phyloP scores from a whole-genome alignment of 305 asterid genomes.

The Nicotiana rustica region DNA sequence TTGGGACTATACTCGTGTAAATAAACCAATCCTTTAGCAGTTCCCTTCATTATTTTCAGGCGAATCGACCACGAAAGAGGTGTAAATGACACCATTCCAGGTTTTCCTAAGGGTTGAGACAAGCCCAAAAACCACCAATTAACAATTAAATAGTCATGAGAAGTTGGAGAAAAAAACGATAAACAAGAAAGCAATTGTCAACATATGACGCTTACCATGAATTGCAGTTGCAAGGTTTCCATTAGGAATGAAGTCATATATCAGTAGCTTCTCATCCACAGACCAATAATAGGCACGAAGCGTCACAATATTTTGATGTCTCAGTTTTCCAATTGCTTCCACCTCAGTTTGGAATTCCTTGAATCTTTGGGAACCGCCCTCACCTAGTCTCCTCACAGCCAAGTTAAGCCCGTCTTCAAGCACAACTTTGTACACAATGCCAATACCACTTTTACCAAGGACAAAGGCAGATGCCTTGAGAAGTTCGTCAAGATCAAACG shows the following conservation, averaged over 20 bases:
- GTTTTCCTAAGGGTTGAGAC: conserved; percentile 61
- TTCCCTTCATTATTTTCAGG: conserved; percentile 82
- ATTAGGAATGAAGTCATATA: conserved; percentile 73
- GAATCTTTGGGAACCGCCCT: conserved; percentile 88
- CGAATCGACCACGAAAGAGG: conserved; percentile 78
- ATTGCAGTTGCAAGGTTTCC: conserved; percentile 80
- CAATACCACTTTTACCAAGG: conserved; percentile 86
- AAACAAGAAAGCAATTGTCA: neutral
- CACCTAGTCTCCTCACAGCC: conserved; percentile 92
- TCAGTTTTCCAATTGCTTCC: conserved; percentile 86
- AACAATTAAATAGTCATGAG: neutral
- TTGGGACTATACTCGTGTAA: conserved; percentile 91
- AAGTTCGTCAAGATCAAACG: conserved; percentile 87
- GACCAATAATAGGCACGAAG: conserved; percentile 94
- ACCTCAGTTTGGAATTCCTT: conserved; percentile 90
- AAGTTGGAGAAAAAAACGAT: neutral
- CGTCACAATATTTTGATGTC: conserved; percentile 72
- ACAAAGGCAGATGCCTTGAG: conserved; percentile 95
- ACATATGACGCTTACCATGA: conserved; percentile 60
- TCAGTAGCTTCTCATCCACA: conserved; percentile 82
- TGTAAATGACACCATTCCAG: conserved; percentile 66
- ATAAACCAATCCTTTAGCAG: conserved; percentile 74
- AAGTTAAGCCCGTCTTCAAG: conserved; percentile 78
- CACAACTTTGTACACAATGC: conserved; percentile 90
- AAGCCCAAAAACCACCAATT: neutral